Evolutionary conservation across 1,284 basidiomycete species (phyloP).

Genomic region (Puccinia novopanici): DNA sequence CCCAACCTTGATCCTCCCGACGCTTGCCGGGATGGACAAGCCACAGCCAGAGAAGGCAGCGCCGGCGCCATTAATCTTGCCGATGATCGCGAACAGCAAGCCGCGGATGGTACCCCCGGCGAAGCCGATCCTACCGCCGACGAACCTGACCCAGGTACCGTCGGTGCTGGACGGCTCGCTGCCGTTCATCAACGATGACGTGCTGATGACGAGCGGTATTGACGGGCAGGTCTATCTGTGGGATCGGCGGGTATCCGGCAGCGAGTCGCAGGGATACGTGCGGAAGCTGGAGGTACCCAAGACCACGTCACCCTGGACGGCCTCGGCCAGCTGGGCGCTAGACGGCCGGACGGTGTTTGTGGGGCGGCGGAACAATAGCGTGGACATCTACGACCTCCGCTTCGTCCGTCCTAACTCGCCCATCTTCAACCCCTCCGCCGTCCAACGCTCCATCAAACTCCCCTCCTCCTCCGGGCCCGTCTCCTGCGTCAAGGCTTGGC

Average conservation of each 20-base stretch:
- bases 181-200: constrained; percentile 67
- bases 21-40: background rate
- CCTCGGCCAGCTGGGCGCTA: constrained; percentile 91
- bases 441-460: constrained; percentile 69
- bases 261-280: constrained; percentile 65
- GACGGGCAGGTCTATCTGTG: constrained; percentile 91
- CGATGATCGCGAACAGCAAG: background rate
- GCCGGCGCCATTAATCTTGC: constrained; percentile 5
- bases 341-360: constrained; percentile 86
- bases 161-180: constrained; percentile 58
- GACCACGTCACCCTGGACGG: constrained; percentile 92
- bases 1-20: constrained; percentile 21
- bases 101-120: background rate
- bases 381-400: constrained; percentile 93
- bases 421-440: constrained; percentile 53
- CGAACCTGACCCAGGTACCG: constrained; percentile 46
- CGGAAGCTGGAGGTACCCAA: constrained; percentile 82
- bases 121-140: constrained; percentile 27
- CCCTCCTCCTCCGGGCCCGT: constrained; percentile 87
- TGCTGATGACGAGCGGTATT: constrained; percentile 84
- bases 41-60: background rate
- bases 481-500: constrained; percentile 83
- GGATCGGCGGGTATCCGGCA: constrained; percentile 74
- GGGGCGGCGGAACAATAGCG: constrained; percentile 82
- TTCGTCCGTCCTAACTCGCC: constrained; percentile 62